Evolutionary conservation across 305 asterid genomes (phyloP).

Genomic region (Fraxinus sp.): DNA sequence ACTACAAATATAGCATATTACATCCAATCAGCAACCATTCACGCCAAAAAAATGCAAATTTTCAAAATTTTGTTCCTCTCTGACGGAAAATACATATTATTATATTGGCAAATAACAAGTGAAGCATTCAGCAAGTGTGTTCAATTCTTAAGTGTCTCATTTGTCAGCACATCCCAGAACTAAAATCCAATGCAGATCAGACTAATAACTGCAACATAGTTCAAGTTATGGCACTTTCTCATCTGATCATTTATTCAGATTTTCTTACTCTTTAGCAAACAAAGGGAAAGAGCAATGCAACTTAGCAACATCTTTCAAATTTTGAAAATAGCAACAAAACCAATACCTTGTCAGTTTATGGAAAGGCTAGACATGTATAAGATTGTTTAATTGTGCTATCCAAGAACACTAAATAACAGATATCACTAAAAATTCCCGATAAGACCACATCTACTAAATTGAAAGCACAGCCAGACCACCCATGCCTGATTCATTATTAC

Average conservation of each 20-base stretch:
- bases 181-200: not conserved
- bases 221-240: not conserved
- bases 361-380: not conserved
- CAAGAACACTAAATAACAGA: not conserved
- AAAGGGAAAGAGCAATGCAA: not conserved
- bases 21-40: conserved; percentile 7
- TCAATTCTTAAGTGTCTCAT: not conserved
- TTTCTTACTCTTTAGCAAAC: not conserved
- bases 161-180: not conserved
- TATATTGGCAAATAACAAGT: not conserved
- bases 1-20: conserved; percentile 44
- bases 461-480: not conserved
- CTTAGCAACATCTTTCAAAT: not conserved
- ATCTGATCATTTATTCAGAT: not conserved
- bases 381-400: not conserved
- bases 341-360: not conserved
- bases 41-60: not conserved
- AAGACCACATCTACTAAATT: not conserved
- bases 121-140: not conserved
- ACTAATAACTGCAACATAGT: not conserved
- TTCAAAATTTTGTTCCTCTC: not conserved
- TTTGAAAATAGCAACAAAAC: not conserved
- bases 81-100: not conserved
- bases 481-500: not conserved
- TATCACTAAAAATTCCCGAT: not conserved